Conservation (phyloP, 1,284 basidiomycete genomes). For the Cutaneotrichosporon curvatum region DNA sequence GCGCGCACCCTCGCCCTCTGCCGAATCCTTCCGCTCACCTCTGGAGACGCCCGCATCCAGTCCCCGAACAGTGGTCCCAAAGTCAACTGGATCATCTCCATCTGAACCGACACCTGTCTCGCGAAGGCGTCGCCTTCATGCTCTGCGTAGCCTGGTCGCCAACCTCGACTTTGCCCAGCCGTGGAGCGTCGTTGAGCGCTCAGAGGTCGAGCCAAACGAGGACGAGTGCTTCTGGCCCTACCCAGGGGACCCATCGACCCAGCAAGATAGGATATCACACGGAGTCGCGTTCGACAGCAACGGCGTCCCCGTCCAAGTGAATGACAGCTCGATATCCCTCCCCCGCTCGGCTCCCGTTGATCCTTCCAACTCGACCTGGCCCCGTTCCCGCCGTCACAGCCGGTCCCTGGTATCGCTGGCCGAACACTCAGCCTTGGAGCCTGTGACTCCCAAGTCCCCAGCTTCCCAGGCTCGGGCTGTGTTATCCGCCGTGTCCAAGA, state of each 20-base stretch:
- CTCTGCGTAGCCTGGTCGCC: conserved; percentile 34
- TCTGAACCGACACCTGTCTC: conserved; percentile 4
- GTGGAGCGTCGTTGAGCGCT: conserved; percentile 25
- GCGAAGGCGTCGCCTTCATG: conserved; percentile 29
- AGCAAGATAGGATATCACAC: too few relatives aligned
- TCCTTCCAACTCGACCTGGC: neutral
- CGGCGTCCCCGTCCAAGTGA: too few relatives aligned
- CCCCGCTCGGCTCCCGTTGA: too few relatives aligned
- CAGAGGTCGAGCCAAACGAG: conserved; percentile 2
- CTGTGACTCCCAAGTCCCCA: conserved; percentile 5
- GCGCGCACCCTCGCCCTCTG: conserved; percentile 16
- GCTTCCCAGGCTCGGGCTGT: too few relatives aligned
- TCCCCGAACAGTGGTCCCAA: neutral
- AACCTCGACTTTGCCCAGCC: conserved; percentile 40
- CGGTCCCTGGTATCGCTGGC: conserved; percentile 9
- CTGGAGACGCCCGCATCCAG: neutral
- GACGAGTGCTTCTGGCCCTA: conserved; percentile 20
- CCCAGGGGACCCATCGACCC: too few relatives aligned
- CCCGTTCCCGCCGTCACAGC: conserved; percentile 4
- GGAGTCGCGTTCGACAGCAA: too few relatives aligned
- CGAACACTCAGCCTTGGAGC: neutral
- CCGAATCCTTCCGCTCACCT: neutral
- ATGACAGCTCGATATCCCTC: too few relatives aligned
- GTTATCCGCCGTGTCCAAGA: too few relatives aligned
- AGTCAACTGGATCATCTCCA: neutral